Base-by-base conservation (phyloP, 2,329 filamentous ascomycete species). In the Camillea tinctor region DNA sequence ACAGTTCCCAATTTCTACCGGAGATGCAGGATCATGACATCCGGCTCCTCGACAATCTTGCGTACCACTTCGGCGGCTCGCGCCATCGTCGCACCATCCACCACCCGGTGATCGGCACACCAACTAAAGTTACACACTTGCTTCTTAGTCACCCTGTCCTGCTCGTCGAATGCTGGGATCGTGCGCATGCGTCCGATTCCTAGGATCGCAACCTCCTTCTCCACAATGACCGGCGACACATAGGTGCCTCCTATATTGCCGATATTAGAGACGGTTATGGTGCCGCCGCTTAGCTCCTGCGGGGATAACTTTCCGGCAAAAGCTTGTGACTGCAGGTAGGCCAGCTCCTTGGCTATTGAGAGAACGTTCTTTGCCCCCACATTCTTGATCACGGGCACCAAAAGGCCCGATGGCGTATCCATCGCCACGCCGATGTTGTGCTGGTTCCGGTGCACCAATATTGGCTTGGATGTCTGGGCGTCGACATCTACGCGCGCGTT, bases 361-460 rank as follows among this genome's bases (percentile, higher is more conserved):
- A 89, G 76, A 68, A 99, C 89, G 71, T 88, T 95, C 66, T 89
- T 87, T 20, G 81, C 80, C 62, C 88, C 88, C 50, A 97, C 92
- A 73, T 96, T 88, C 72, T 89, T 92, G 74, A 99, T 86, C 52
- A 98, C 95, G 1, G 95, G 95, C 3, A 99, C 95, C 8, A 99
- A 78, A 0, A 99, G 86, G 2, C 95, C 95, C 6, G 83, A 81
- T 0, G 94, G 92, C 0, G 94, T 96, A 76, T 99, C 95, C 84
- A 99, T 95, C 59, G 95, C 95, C 36, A 99, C 84, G 62, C 95
- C 95, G 63, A 99, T 94, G 76, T 99, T 96, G 82, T 99, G 95
- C 71, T 91, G 88, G 56, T 86, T 85, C 59, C 93, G 90, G 79
- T 92, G 86, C 58, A 93, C 80, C 3, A 99, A 82, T 36, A 84